Conservation (phyloP, 305 asterid genomes). For the Solanum hybrid region DNA sequence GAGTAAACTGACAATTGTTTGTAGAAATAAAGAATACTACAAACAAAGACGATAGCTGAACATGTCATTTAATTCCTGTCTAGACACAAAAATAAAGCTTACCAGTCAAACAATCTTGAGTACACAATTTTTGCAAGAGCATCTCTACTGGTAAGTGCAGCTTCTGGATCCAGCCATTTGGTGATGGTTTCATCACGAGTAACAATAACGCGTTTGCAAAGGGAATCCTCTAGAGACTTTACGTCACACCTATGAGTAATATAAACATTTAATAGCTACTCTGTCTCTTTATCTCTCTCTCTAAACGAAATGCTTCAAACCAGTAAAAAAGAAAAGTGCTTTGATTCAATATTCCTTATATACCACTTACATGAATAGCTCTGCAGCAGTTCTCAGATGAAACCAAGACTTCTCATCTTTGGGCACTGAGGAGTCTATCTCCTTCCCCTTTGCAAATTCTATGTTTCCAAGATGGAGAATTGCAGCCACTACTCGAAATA, state of each 20-base stretch:
- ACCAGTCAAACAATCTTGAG: constrained; percentile 98
- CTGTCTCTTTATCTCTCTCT: background rate
- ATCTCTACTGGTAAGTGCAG: constrained; percentile 85
- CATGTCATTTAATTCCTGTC: background rate
- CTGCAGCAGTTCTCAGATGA: constrained; percentile 91
- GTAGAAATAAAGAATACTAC: background rate
- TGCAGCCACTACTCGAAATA: constrained; percentile 94
- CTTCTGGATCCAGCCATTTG: constrained; percentile 85
- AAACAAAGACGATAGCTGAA: background rate
- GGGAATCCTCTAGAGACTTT: constrained; percentile 87
- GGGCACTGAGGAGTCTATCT: constrained; percentile 89
- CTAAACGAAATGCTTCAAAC: background rate
- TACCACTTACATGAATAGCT: constrained; percentile 70
- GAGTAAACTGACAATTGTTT: background rate
- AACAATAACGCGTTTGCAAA: constrained; percentile 86
- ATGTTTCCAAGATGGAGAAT: constrained; percentile 96
- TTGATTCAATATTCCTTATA: background rate
- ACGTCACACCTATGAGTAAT: constrained; percentile 65
- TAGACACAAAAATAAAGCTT: constrained; percentile 11
- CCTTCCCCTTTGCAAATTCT: constrained; percentile 83
- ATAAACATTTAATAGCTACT: background rate
- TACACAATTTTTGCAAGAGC: constrained; percentile 90
- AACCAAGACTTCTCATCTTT: constrained; percentile 91
- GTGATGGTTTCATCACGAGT: constrained; percentile 95
- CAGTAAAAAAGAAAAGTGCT: constrained; percentile 2